Evolutionary conservation across 2,329 filamentous ascomycete genomes (phyloP), one percentile per base, ranked within the genome.

Genomic region (Hypomyces rosellus): DNA sequence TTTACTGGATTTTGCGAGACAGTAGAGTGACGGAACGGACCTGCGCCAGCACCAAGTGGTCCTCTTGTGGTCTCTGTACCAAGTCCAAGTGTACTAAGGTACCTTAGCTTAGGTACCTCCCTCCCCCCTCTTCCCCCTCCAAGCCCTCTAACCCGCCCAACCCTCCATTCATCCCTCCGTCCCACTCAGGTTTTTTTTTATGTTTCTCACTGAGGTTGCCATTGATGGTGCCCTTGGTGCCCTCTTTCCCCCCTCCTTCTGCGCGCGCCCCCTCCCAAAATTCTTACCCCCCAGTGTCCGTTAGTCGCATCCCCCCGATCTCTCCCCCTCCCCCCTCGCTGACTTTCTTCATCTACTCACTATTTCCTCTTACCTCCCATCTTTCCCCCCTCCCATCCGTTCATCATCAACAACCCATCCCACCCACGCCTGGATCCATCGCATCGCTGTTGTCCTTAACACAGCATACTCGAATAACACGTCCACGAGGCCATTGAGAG

Each of bases 401-500:
- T 59, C 54, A 55, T 34, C 39, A 36, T 37, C 48, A 43, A 20
- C 45, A 33, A 34, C n/a, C 37, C 41, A 46, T 48, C 45, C 45
- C 48, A 38, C 45, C 49, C 15, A 14, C 57, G 56, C 57, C 54
- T 18, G 38, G 16, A 41, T 59, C 59, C 61, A 58, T 57, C 57
- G 56, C 64, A 61, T 54, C 44, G 40, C 52, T 54, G 45, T 53
- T 34, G 61, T 59, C 59, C 59, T 56, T 49, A 54, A 54, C 54
- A 59, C 58, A 60, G 56, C 48, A 54, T 55, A 53, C 57, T 58
- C 59, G 38, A n/a, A 44, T 15, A 30, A 39, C 25, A 37, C 33
- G n/a, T 47, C n/a, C 16, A 13, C 59, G 59, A 68, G 63, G 65
- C 59, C 54, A 55, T 51, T 46, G 34, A 59, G 53, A 63, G 62